Evolutionary conservation across 768 basidiomycete species (phyloP).

Genomic region (Auricularia heimuer): DNA sequence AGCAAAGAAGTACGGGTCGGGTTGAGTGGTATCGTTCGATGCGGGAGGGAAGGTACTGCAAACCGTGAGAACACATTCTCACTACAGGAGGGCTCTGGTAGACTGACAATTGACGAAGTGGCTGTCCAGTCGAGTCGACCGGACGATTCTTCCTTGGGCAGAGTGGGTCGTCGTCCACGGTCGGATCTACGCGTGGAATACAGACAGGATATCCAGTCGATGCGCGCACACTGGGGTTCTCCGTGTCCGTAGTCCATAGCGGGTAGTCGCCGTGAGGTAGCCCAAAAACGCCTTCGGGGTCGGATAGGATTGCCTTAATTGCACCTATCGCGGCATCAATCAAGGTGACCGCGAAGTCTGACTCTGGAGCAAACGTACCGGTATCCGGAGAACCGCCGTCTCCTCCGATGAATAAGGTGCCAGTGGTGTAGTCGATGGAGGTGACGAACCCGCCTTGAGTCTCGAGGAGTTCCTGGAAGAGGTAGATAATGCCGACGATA

Average conservation of each 20-base stretch:
- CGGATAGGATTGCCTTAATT: neutral
- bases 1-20: neutral
- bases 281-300: neutral
- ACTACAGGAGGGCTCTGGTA: neutral
- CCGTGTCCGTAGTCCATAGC: neutral
- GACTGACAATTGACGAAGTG: neutral
- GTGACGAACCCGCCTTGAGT: neutral
- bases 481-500: neutral
- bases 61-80: neutral
- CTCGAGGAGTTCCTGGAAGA: neutral
- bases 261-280: neutral
- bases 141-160: neutral
- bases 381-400: neutral
- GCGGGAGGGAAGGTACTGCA: neutral
- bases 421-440: neutral
- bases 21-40: neutral
- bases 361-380: neutral
- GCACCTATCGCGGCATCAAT: neutral
- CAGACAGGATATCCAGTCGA: neutral
- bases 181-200: neutral
- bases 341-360: neutral
- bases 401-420: neutral
- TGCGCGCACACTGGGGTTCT: neutral
- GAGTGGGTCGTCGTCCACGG: neutral
- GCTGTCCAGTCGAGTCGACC: neutral